Evolutionary conservation across 2,329 filamentous ascomycete genomes (phyloP).

Genomic region (Emydomyces testavorans): DNA sequence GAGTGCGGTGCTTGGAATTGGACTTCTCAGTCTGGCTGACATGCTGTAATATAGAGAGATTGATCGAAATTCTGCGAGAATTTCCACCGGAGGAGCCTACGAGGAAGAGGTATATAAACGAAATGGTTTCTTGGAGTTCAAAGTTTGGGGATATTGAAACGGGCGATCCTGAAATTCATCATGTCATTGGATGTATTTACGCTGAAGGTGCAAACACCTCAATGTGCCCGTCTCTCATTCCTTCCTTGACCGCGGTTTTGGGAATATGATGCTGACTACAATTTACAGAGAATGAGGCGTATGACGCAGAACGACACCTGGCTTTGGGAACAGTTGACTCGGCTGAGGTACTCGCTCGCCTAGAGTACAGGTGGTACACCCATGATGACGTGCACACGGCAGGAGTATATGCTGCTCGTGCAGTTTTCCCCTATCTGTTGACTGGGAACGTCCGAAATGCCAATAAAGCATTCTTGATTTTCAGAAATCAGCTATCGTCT

Average conservation of each 20-base stretch:
- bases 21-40: not conserved
- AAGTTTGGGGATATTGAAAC: constrained; percentile 78
- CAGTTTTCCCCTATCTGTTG: constrained; percentile 80
- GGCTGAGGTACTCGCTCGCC: constrained; percentile 61
- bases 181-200: constrained; percentile 76
- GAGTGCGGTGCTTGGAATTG: not conserved
- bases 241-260: not conserved
- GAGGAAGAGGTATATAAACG: constrained; percentile 80
- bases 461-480: constrained; percentile 67
- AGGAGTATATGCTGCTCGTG: constrained; percentile 72
- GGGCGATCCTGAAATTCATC: constrained; percentile 88
- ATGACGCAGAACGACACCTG: constrained; percentile 87
- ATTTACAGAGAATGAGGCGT: constrained; percentile 63
- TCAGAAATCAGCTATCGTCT: constrained; percentile 52
- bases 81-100: constrained; percentile 79
- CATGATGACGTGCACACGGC: constrained; percentile 81
- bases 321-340: constrained; percentile 82
- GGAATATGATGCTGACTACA: not conserved
- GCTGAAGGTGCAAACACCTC: constrained; percentile 50
- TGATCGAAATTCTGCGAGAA: constrained; percentile 66
- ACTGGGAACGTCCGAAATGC: constrained; percentile 83
- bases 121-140: constrained; percentile 77
- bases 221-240: not conserved
- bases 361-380: constrained; percentile 92
- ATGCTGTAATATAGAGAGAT: constrained; percentile 35